A percentile compares a stretch with the other conserved stretches of the same genome.
These are phyloP conservation scores for Carpinus fangiana DNA, from an alignment of 306 rosid species.

Conservation along the genomic window DNA sequence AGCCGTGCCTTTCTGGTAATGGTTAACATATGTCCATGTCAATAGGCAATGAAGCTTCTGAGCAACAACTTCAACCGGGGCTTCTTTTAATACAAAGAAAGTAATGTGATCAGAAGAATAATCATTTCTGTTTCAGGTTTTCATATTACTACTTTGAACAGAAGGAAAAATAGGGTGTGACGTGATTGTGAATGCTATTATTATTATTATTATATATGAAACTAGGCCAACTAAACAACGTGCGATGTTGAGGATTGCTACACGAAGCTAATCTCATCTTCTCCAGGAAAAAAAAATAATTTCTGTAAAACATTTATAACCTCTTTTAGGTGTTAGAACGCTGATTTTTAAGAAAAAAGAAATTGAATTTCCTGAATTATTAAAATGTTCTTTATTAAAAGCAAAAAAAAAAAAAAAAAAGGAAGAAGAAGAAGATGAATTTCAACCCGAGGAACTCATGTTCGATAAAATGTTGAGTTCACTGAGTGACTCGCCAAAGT, in stretches of 20 bases:
- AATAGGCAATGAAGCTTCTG: neutral
- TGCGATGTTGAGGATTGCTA: neutral
- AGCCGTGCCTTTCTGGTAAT: neutral
- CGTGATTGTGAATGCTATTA: neutral
- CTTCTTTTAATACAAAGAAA: neutral
- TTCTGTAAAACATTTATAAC: too few species aligned
- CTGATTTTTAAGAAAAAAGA: too few species aligned
- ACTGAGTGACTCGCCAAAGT: too few species aligned
- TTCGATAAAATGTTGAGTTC: too few species aligned
- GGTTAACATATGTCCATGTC: neutral
- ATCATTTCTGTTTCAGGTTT: neutral
- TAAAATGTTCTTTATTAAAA: too few species aligned
- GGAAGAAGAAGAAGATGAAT: too few species aligned
- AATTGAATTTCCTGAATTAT: too few species aligned
- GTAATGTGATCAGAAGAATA: neutral
- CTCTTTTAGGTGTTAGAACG: too few species aligned
- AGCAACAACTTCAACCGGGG: neutral
- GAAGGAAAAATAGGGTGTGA: neutral
- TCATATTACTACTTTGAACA: neutral
- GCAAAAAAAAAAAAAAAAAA: too few species aligned
- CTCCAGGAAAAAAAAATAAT: too few species aligned
- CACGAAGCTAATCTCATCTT: neutral
- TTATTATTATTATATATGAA: neutral
- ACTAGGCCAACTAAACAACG: neutral
- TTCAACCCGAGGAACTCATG: too few species aligned